phyloP scores from a whole-genome alignment of 129 eudicot genomes.

The Gnaphalium uliginosum region DNA sequence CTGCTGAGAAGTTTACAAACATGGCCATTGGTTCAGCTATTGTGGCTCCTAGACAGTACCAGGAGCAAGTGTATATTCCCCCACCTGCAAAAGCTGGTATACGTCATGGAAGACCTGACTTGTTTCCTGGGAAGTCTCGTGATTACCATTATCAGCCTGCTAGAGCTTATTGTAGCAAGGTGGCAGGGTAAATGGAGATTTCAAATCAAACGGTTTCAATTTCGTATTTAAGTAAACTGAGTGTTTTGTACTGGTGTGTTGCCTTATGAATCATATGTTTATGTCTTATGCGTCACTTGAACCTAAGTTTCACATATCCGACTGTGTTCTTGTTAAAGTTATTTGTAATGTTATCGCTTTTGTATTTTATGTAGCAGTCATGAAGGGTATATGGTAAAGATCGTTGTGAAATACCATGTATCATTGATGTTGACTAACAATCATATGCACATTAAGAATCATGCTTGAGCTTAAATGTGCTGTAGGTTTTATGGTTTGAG shows the following conservation, averaged over 20 bases:
- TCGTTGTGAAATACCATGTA: background rate
- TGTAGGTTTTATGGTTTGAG: background rate
- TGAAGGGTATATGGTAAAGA: background rate
- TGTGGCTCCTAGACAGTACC: slow-evolving; percentile 40
- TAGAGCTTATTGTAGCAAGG: slow-evolving; percentile 48
- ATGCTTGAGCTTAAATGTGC: background rate
- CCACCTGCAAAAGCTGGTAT: slow-evolving; percentile 77
- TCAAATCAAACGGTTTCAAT: background rate
- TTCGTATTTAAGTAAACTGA: background rate
- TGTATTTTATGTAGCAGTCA: background rate
- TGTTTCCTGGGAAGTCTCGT: slow-evolving; percentile 45
- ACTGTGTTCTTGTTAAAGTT: background rate
- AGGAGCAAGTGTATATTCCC: slow-evolving; percentile 35
- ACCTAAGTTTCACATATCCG: background rate
- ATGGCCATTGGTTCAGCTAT: slow-evolving; percentile 47
- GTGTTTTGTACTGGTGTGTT: background rate
- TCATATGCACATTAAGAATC: no score
- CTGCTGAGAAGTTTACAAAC: slow-evolving; percentile 58
- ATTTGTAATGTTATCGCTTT: background rate
- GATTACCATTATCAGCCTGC: slow-evolving; percentile 22
- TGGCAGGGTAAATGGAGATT: slow-evolving; percentile 51
- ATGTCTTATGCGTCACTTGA: background rate
- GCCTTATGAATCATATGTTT: background rate
- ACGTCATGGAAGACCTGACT: slow-evolving; percentile 51
- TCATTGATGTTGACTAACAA: background rate